Evolutionary conservation across 495 filamentous ascomycete genomes (phyloP), one percentile per base, ranked within the genome.

Genomic region (Hypoxylon cercidicola): DNA sequence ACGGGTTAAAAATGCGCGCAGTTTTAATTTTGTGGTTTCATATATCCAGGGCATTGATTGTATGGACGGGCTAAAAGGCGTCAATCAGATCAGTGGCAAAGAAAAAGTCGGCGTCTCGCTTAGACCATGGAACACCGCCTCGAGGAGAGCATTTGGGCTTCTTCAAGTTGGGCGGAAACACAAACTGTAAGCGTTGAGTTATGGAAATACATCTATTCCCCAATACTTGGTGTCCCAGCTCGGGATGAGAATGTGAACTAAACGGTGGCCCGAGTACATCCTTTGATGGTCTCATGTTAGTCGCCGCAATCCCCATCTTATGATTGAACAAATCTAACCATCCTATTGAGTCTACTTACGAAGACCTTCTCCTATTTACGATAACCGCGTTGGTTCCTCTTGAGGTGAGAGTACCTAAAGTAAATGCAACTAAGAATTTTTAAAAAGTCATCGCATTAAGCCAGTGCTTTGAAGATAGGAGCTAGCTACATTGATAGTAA

Each of bases 1-100:
- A 18, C 40, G 40, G 40, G 53, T 37, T 18, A 41, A 63, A 40
- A 66, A 43, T 32, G 30, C 30, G 30, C 55, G 49, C 47, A 63
- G 16, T 30, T 40, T 59, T 48, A 41, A 35, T 55, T 40, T 34
- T 19, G 23, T 23, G 39, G 51, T 47, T 23, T 41, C 51, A 49
- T 53, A 55, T 47, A 51, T 60, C 45, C 9, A 23, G 48, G 41
- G 53, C 53, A 59, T 62, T 37, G 15, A 18, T 18, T 58, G 41
- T 48, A 50, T 21, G 44, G 51, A 44, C 18, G 15, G 62, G 49
- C 16, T 58, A 55, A 66, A 55, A 12, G 62, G 62, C 55, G 62
- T 60, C 37, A 30, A 12, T 30, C 10, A 48, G 50, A 20, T 20
- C 16, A 44, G 28, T 35, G 30, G 16, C 48, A 21, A 58, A 32